Base-by-base conservation (phyloP, 2,329 filamentous ascomycete species). In the Clonostachys rhizophaga region DNA sequence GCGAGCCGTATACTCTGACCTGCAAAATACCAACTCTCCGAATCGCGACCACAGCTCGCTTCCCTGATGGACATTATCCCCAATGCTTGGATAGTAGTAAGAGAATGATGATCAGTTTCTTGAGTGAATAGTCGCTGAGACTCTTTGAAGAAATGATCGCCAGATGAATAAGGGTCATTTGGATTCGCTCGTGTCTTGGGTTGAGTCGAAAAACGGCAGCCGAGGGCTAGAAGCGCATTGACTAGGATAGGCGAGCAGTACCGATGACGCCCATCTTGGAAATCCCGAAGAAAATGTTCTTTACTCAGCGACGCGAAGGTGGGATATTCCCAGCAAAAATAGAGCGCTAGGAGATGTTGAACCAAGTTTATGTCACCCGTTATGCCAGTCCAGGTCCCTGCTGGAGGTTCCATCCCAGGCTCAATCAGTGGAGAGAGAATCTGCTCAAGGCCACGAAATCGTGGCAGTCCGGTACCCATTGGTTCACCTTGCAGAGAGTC, bases 291-390 rank as follows among this genome's bases (percentile, higher is more conserved):
- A 55, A 89, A 89, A 56, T 85, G 79, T 55, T 87, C 83, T 58
- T 86, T 84, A 57, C 83, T 87, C 41, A 90, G 75, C 3, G 86
- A 81, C 5, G 84, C 81, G 63, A 88, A 89, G 12, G 85, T 89
- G 4, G 86, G 84, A 59, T 90, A 88, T 53, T 86, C 81, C 79
- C 86, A 89, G 67, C 83, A 86, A 54, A 89, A 89, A 64, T 88
- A 89, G 34, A 87, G 68, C 1, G 78, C 73, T 45, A 88, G 65
- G 10, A 88, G 69, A 54, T 84, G 82, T 50, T 83, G 73, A 2
- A 88, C 79, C 33, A 88, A 72, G 12, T 61, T 65, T 12, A 69
- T 56, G 52, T 88, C 83, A 4, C 62, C 58, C 3, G 83, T 86
- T 18, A 87, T 73, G 37, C 57, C 69, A 2, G 84, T 87, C 85